These are phyloP conservation scores for Didymella pomorum DNA, from an alignment of 2,329 filamentous ascomycete species.

Conservation along the genomic window DNA sequence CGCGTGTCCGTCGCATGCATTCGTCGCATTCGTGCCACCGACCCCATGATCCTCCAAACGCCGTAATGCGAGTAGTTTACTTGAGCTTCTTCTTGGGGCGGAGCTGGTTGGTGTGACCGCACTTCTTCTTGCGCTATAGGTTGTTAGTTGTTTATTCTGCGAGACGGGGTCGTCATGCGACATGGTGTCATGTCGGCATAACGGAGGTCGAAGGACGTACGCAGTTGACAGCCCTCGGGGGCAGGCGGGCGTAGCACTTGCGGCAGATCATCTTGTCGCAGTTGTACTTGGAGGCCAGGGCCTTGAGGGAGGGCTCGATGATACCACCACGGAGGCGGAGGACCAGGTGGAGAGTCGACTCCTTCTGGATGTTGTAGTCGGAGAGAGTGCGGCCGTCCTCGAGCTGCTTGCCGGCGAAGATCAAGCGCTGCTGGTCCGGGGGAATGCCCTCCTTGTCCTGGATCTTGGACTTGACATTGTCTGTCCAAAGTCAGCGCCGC, in stretches of 20 bases:
- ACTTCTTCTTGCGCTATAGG: conserved; percentile 83
- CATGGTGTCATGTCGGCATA: neutral
- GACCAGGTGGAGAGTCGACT: conserved; percentile 97
- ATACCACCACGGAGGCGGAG: conserved; percentile 99
- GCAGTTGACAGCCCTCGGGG: conserved; percentile 99
- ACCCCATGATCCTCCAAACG: conserved; percentile 44
- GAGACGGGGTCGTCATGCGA: neutral
- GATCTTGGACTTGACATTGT: conserved; percentile 99
- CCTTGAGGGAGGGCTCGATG: conserved; percentile 97
- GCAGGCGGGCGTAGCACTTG: conserved; percentile 98
- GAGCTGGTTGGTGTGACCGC: conserved; percentile 99
- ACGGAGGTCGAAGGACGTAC: conserved; percentile 27
- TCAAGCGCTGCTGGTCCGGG: conserved; percentile 97
- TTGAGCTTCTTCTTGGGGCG: conserved; percentile 99
- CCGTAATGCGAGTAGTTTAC: conserved; percentile 63
- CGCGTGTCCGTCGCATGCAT: conserved; percentile 40
- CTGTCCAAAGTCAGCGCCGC: conserved; percentile 50
- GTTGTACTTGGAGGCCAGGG: conserved; percentile 99
- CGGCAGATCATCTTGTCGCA: conserved; percentile 99
- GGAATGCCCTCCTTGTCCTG: conserved; percentile 99
- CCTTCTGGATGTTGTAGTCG: conserved; percentile 99
- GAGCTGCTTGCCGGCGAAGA: conserved; percentile 99
- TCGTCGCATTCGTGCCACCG: conserved; percentile 44
- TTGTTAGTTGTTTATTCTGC: conserved; percentile 29
- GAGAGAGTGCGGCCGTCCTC: conserved; percentile 96